Evolutionary conservation across 2,329 filamentous ascomycete genomes (phyloP).

Genomic region (Didymella sp.): DNA sequence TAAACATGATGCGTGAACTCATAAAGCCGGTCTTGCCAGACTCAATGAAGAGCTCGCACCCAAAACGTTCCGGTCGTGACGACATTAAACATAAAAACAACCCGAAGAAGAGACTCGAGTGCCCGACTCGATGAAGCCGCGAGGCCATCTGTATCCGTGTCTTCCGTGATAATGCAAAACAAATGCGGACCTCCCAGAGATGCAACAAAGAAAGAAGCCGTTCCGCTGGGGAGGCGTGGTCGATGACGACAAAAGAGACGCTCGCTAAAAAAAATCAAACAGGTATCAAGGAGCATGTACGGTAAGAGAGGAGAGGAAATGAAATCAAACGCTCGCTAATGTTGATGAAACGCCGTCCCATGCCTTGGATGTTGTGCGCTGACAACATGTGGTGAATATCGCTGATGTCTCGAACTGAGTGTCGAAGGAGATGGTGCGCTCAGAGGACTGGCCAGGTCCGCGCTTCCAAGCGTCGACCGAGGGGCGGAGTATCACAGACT

Average conservation of each 20-base stretch:
- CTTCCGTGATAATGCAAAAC: slow-evolving; percentile 52
- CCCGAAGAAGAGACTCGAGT: slow-evolving; percentile 43
- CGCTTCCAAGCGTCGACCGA: slow-evolving; percentile 46
- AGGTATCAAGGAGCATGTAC: slow-evolving; percentile 49
- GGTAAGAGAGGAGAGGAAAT: slow-evolving; percentile 30
- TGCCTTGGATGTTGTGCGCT: slow-evolving; percentile 55
- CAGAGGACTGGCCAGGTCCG: slow-evolving; percentile 54
- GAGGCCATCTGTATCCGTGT: slow-evolving; percentile 51
- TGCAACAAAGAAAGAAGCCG: slow-evolving; percentile 44
- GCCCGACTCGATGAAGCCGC: slow-evolving; percentile 52
- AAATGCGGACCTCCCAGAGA: slow-evolving; percentile 54
- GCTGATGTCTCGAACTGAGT: slow-evolving; percentile 54
- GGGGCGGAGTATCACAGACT: slow-evolving; percentile 35
- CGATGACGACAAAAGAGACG: slow-evolving; percentile 39
- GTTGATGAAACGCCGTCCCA: slow-evolving; percentile 63
- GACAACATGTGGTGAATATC: slow-evolving; percentile 39
- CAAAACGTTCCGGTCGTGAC: slow-evolving; percentile 35
- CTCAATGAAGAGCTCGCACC: slow-evolving; percentile 48
- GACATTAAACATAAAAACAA: slow-evolving; percentile 50
- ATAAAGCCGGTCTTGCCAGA: slow-evolving; percentile 45
- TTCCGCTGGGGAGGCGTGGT: slow-evolving; percentile 43
- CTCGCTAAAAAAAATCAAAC: slow-evolving; percentile 54
- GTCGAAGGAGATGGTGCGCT: slow-evolving; percentile 51
- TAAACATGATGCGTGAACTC: slow-evolving; percentile 43
- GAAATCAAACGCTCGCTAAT: slow-evolving; percentile 50